These are phyloP conservation scores for Yamagishiella unicocca DNA, from an alignment of 139 green algal genomes.

Conservation along the genomic window DNA sequence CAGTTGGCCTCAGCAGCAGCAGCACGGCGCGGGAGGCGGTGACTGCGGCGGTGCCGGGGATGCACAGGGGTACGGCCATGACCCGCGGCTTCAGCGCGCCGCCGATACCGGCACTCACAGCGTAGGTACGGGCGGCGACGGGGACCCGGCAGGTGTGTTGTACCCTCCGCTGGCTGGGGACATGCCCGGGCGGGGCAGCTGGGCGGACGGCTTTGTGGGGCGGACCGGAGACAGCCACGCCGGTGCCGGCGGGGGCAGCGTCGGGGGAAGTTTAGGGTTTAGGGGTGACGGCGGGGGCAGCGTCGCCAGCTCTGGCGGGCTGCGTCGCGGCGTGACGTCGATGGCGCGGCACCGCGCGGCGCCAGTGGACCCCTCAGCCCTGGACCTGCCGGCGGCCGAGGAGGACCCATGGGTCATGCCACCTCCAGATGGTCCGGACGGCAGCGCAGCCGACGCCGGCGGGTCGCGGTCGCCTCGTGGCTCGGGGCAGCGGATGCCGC, in stretches of 20 bases:
- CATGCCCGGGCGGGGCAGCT: neutral
- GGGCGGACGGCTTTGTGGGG: neutral
- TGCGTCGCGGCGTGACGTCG: slow-evolving; percentile 36
- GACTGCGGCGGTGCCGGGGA: neutral
- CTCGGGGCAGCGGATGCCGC: neutral
- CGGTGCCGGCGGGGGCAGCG: neutral
- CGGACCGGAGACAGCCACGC: neutral
- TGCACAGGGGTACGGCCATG: no score
- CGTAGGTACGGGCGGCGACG: neutral
- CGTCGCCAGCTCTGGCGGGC: neutral
- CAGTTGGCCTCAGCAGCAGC: neutral
- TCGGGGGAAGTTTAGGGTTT: neutral
- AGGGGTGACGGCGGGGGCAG: neutral
- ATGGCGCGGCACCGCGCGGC: slow-evolving; percentile 13
- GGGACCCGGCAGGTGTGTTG: neutral
- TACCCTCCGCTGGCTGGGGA: neutral
- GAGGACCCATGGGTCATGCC: no score
- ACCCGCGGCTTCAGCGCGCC: no score
- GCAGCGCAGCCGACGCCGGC: neutral
- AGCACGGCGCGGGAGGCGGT: neutral
- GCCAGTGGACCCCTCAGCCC: neutral
- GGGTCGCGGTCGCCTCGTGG: neutral
- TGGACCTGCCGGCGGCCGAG: neutral
- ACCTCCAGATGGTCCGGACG: no score
- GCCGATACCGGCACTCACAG: no score